Conservation (phyloP, 257 asterid genomes). For the Solanum habrochaites region DNA sequence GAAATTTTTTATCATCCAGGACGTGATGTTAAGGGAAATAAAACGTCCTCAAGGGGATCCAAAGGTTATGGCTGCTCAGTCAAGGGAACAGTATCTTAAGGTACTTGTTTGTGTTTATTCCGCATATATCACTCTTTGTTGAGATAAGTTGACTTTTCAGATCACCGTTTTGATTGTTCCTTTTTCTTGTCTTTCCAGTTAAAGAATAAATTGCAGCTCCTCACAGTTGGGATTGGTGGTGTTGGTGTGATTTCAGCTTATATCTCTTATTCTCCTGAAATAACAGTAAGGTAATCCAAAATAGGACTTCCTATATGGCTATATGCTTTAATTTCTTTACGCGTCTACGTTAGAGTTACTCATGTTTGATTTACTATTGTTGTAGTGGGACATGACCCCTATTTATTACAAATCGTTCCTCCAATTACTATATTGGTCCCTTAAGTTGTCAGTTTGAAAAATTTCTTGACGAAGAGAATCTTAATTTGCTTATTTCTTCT, state of each 20-base stretch:
- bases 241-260: conserved; percentile 66
- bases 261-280: conserved; percentile 73
- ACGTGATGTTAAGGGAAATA: conserved; percentile 67
- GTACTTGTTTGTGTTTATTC: conserved; percentile 10
- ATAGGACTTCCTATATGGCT: background rate
- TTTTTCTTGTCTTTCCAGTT: conserved; percentile 33
- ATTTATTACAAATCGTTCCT: background rate
- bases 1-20: conserved; percentile 24
- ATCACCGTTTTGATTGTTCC: background rate
- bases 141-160: background rate
- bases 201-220: conserved; percentile 65
- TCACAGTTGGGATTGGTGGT: conserved; percentile 80
- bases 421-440: background rate
- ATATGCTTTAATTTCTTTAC: background rate
- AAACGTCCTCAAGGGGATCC: conserved; percentile 71
- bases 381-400: background rate
- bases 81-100: conserved; percentile 81
- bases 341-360: background rate
- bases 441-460: background rate
- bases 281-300: conserved; percentile 51
- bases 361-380: background rate
- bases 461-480: background rate
- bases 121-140: background rate
- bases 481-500: background rate
- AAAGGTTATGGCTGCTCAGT: conserved; percentile 71